phyloP scores from a whole-genome alignment of 306 rosid species.

The Prunus dulcis region DNA sequence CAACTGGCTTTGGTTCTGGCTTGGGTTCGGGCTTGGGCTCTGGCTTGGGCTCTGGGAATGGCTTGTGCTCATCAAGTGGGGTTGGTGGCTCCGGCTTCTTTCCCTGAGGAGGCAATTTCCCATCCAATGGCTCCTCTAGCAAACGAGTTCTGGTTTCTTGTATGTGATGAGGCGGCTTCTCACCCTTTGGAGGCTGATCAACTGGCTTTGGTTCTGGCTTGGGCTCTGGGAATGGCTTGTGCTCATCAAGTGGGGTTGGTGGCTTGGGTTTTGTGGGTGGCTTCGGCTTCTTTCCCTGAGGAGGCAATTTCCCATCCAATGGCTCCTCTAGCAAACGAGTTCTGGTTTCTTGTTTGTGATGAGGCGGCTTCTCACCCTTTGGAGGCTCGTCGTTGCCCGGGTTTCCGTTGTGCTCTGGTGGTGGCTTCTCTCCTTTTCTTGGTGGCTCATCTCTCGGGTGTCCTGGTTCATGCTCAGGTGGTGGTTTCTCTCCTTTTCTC shows the following conservation, averaged over 20 bases:
- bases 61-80: no score
- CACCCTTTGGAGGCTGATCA: not conserved
- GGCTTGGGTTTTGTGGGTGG: slow-evolving; percentile 9
- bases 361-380: slow-evolving; percentile 7
- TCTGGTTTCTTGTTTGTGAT: not conserved
- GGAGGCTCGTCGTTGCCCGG: slow-evolving; percentile 1
- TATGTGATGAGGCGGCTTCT: not conserved
- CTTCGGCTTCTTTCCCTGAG: slow-evolving; percentile 3
- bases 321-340: not conserved
- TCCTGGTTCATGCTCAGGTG: not conserved
- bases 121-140: no score
- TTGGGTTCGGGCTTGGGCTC: no score
- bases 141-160: no score
- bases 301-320: not conserved
- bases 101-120: no score
- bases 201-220: not conserved
- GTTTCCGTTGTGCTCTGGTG: slow-evolving; percentile 2
- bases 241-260: not conserved
- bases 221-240: slow-evolving; percentile 1
- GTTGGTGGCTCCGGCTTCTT: no score
- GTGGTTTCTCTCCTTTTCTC: not conserved
- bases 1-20: no score
- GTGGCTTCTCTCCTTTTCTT: not conserved
- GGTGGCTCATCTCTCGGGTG: not conserved
- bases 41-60: no score